Base-by-base conservation (phyloP, 192 early-diverging fungal genomes). In the Backusella morwellensis region DNA sequence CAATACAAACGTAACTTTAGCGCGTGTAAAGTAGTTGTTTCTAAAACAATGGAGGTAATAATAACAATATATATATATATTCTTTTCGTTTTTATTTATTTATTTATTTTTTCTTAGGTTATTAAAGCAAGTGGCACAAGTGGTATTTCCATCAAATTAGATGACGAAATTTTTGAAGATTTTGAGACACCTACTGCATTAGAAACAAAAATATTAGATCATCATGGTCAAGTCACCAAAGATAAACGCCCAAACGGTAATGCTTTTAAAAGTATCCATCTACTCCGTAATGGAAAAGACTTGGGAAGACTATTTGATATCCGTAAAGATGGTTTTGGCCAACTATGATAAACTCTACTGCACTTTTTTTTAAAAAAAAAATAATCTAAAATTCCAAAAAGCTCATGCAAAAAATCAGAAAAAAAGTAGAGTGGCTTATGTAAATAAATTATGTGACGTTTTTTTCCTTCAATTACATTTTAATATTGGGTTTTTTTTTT, bases 201-300 rank as follows among this genome's bases (percentile, higher is more conserved):
- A n/a, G 84, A 85, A 47, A 81, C 82, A 19, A 81, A 85, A 59
- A 79, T 85, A 32, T 50, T 85, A 14, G 82, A 85, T 74, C 73
- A 81, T 23, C 77, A 83, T 68, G 84, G 84, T 50, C 38, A 75
- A 54, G 76, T 85, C 19, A 70, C 79, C 1, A 80, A 77, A 73
- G 72, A 79, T 68, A 83, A 73, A 59, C 82, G 84, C 5, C 84
- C 84, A 4, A 84, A 86, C 75, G 85, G 85, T 6, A 86, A 86
- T 75, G 85, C 85, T 0, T 84, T 84, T 59, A 84, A 84, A 77
- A 84, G 80, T 35, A 77, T 84, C 32, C 78, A 78, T n/a, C 50
- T 84, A 15, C 32, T 79, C 34, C 41, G 83, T 44, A 38, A 72
- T 50, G 77, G 75, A 4, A 76, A 81, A 44, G 83, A 84, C 14